Evolutionary conservation across 108 stramenopile species (phyloP).

Genomic region (Nannochloropsis granulata): DNA sequence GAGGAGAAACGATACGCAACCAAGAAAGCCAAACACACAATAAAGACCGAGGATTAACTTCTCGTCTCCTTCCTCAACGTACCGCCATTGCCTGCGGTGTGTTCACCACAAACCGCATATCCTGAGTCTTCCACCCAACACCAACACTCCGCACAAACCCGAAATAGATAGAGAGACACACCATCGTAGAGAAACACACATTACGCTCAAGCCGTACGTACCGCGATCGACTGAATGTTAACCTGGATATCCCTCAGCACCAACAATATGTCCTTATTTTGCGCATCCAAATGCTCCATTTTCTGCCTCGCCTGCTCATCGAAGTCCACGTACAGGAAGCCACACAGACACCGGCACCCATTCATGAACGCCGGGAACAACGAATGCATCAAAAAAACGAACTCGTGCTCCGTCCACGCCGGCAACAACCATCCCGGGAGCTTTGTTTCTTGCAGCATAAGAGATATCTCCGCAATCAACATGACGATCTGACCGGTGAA

Average conservation of each 20-base stretch:
- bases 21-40: too few relatives aligned
- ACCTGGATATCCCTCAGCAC: conserved; percentile 78
- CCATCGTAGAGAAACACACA: too few relatives aligned
- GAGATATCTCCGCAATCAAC: conserved; percentile 70
- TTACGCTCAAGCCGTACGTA: background rate
- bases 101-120: too few relatives aligned
- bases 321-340: conserved; percentile 77
- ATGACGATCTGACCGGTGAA: conserved; percentile 83
- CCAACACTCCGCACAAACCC: too few relatives aligned
- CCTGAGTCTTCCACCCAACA: too few relatives aligned
- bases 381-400: conserved; percentile 65
- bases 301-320: conserved; percentile 72
- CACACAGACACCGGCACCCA: conserved; percentile 83
- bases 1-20: too few relatives aligned
- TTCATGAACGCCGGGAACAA: conserved; percentile 97
- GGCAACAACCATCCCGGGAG: conserved; percentile 79
- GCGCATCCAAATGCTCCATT: conserved; percentile 69
- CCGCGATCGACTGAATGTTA: conserved; percentile 11
- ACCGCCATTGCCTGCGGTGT: too few relatives aligned
- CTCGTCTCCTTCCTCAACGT: too few relatives aligned
- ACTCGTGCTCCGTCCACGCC: conserved; percentile 67
- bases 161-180: too few relatives aligned
- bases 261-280: conserved; percentile 77
- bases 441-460: conserved; percentile 62
- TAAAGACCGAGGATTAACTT: too few relatives aligned